A percentile compares a stretch with the other conserved stretches of the same genome.
These are phyloP conservation scores for Plasmodium falciparum DNA, from an alignment of 169 alveolate species.

Conservation along the genomic window DNA sequence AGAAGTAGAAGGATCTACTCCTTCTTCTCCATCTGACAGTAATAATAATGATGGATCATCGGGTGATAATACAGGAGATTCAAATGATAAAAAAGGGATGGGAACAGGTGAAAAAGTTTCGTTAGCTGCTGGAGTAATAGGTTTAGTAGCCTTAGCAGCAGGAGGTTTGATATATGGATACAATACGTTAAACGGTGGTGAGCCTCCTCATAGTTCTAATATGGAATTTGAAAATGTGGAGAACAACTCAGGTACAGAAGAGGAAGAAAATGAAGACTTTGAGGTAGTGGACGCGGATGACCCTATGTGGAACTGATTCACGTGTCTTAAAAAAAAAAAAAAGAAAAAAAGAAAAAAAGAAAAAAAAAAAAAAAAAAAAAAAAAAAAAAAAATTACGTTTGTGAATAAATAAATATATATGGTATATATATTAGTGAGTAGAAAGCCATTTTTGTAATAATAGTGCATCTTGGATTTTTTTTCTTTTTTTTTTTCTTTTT, in stretches of 20 bases:
- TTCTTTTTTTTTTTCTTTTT: too few species aligned
- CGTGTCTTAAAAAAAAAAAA: too few species aligned
- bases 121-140: conserved; percentile 64
- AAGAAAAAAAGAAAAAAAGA: too few species aligned
- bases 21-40: background rate
- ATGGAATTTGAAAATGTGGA: conserved; percentile 76
- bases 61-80: background rate
- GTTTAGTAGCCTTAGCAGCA: conserved; percentile 40
- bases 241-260: conserved; percentile 16
- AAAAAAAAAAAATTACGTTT: too few species aligned
- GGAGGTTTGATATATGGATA: conserved; percentile 69
- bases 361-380: too few species aligned
- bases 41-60: background rate
- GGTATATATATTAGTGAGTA: background rate
- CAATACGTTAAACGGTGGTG: conserved; percentile 62
- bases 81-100: conserved; percentile 12
- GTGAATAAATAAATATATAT: background rate
- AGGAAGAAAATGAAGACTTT: conserved; percentile 54
- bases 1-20: background rate
- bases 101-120: conserved; percentile 73
- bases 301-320: conserved; percentile 52
- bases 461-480: too few species aligned
- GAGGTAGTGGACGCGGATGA: conserved; percentile 73
- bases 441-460: too few species aligned
- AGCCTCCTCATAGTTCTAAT: conserved; percentile 56